Percentiles rank a stretch among this genome's conserved stretches.
phyloP scores from a whole-genome alignment of 129 eudicot genomes.

The Apium graveolens region DNA sequence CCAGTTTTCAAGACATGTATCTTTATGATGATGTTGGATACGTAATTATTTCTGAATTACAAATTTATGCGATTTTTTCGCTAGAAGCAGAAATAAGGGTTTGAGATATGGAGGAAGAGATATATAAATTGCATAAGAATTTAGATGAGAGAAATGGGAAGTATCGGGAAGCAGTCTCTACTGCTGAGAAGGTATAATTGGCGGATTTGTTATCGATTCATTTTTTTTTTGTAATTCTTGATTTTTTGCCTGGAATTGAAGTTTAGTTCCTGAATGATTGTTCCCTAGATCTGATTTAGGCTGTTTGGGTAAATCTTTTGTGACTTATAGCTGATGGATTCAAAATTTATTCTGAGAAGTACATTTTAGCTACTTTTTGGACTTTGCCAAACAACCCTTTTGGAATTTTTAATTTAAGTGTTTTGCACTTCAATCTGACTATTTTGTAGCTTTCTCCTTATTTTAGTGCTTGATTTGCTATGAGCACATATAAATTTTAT shows the following conservation, averaged over 20 bases:
- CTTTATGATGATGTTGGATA: too few relatives aligned
- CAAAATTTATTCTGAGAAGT: background rate
- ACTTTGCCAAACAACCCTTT: background rate
- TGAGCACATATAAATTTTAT: conserved; percentile 11
- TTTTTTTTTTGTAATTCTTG: background rate
- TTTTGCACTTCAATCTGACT: background rate
- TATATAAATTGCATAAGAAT: conserved; percentile 50
- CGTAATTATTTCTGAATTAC: too few relatives aligned
- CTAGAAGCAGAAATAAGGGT: conserved; percentile 68
- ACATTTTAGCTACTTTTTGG: background rate
- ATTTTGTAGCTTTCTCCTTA: conserved; percentile 18
- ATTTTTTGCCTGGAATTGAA: background rate
- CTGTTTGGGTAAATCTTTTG: background rate
- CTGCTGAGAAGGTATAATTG: conserved; percentile 54
- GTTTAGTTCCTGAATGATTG: background rate
- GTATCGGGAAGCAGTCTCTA: conserved; percentile 60
- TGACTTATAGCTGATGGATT: background rate
- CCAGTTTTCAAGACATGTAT: too few relatives aligned
- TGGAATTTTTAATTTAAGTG: background rate
- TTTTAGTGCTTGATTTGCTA: conserved; percentile 10
- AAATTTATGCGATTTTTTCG: background rate
- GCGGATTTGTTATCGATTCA: background rate
- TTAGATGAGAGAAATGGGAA: conserved; percentile 69
- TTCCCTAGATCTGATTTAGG: background rate
- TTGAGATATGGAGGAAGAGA: conserved; percentile 63